Conservation (phyloP, 257 asterid species). For the Solanum ahanhuiri region DNA sequence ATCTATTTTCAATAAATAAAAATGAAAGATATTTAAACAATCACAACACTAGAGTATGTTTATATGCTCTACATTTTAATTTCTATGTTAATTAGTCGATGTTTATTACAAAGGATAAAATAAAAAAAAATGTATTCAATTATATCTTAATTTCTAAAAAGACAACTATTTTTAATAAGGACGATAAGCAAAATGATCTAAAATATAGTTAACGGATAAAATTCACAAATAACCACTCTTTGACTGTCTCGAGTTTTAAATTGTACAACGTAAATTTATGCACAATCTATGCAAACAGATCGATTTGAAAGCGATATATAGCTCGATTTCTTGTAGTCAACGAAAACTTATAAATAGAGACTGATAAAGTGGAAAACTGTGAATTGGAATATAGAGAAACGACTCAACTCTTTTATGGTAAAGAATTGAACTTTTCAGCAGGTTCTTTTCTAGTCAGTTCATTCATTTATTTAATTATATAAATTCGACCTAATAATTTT, state of each 20-base stretch:
- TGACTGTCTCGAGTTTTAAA: neutral
- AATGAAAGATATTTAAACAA: neutral
- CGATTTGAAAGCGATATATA: neutral
- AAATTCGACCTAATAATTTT: too few relatives aligned
- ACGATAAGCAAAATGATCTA: too few relatives aligned
- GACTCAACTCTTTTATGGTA: neutral
- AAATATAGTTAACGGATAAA: neutral
- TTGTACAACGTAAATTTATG: neutral
- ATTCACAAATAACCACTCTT: neutral
- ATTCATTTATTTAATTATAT: too few relatives aligned
- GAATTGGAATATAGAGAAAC: neutral
- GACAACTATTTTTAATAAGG: neutral
- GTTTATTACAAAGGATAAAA: neutral
- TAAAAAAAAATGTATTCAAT: too few relatives aligned
- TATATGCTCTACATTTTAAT: neutral
- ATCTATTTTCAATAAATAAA: neutral
- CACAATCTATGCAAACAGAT: neutral
- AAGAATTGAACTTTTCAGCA: neutral
- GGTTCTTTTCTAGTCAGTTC: neutral
- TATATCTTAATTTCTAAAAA: neutral
- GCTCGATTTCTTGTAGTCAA: neutral
- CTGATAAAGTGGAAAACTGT: neutral
- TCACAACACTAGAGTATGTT: neutral
- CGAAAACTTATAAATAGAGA: neutral
- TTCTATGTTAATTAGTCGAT: neutral